Percentiles rank a stretch among this genome's conserved stretches.
Evolutionary conservation across 2,329 filamentous ascomycete genomes (phyloP).

Genomic region (Phialocephala subalpina): DNA sequence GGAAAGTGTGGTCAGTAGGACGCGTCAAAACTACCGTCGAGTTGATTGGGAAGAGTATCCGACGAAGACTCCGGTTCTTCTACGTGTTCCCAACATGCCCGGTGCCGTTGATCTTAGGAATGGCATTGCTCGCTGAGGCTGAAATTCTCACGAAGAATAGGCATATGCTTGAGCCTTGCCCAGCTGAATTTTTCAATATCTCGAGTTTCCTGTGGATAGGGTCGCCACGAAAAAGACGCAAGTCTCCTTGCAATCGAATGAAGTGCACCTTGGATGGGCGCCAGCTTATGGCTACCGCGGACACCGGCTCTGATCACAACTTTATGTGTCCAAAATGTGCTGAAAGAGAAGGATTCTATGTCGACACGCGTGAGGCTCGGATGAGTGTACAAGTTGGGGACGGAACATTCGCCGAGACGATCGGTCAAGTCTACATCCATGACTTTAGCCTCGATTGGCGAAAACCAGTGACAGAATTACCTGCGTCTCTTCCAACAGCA

Average conservation of each 20-base stretch:
- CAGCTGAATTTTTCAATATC: neutral
- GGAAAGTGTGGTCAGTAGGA: neutral
- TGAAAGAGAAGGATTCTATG: conserved; percentile 17
- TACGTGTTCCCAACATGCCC: conserved; percentile 10
- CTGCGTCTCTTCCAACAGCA: neutral
- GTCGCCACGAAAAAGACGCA: neutral
- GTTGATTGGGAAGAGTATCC: neutral
- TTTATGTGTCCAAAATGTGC: conserved; percentile 24
- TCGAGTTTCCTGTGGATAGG: conserved; percentile 9
- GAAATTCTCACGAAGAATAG: conserved; percentile 22
- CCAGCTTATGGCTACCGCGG: conserved; percentile 10
- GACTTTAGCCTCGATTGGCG: conserved; percentile 10
- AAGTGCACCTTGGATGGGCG: conserved; percentile 13
- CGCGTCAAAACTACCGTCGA: neutral
- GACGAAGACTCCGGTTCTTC: neutral
- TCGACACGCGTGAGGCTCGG: conserved; percentile 17
- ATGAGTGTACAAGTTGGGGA: conserved; percentile 14
- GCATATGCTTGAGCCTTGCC: conserved; percentile 23
- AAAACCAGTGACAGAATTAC: neutral
- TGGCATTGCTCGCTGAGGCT: conserved; percentile 18
- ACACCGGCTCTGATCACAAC: conserved; percentile 26
- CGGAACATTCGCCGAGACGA: conserved; percentile 6
- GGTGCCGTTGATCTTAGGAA: conserved; percentile 20
- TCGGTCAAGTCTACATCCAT: conserved; percentile 11
- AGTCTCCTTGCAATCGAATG: conserved; percentile 1